Conservation (phyloP, 106 monocot species). For the Agapanthus africanus region DNA sequence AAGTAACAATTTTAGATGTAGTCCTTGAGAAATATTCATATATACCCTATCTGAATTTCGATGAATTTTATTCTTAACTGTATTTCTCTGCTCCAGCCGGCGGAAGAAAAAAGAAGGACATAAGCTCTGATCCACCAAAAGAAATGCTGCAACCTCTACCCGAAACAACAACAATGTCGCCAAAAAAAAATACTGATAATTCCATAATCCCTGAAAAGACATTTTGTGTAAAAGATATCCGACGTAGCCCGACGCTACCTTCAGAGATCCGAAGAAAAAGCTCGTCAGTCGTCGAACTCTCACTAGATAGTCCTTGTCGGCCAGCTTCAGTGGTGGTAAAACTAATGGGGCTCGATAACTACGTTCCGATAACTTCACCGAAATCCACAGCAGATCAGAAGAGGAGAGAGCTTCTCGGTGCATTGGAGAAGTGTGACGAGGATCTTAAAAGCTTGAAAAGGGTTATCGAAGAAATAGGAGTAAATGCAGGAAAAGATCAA, state of each 20-base stretch:
- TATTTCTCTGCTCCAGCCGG: too few relatives aligned
- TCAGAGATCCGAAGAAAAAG: slow-evolving; percentile 19
- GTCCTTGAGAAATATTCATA: too few relatives aligned
- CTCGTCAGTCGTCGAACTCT: slow-evolving; percentile 4
- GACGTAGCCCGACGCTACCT: slow-evolving; percentile 45
- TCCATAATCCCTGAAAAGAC: background rate
- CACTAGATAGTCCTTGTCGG: slow-evolving; percentile 3
- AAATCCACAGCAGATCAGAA: slow-evolving; percentile 41
- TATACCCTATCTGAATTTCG: too few relatives aligned
- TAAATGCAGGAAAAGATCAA: too few relatives aligned
- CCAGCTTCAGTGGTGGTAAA: slow-evolving; percentile 17
- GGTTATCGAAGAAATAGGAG: slow-evolving; percentile 57
- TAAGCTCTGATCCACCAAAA: background rate
- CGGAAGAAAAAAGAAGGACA: slow-evolving; percentile 27
- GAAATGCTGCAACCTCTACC: background rate
- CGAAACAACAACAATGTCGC: background rate
- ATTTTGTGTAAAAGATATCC: background rate
- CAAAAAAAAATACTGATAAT: background rate
- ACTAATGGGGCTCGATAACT: slow-evolving; percentile 30
- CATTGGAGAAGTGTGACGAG: slow-evolving; percentile 78
- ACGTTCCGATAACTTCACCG: background rate
- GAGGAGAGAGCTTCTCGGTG: slow-evolving; percentile 63
- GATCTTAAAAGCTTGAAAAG: slow-evolving; percentile 52
- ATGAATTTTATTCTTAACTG: too few relatives aligned
- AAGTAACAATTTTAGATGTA: too few relatives aligned